Evolutionary conservation across 306 rosid species (phyloP), one percentile per base, ranked within the genome.

Genomic region (Styphnolobium japonicum): DNA sequence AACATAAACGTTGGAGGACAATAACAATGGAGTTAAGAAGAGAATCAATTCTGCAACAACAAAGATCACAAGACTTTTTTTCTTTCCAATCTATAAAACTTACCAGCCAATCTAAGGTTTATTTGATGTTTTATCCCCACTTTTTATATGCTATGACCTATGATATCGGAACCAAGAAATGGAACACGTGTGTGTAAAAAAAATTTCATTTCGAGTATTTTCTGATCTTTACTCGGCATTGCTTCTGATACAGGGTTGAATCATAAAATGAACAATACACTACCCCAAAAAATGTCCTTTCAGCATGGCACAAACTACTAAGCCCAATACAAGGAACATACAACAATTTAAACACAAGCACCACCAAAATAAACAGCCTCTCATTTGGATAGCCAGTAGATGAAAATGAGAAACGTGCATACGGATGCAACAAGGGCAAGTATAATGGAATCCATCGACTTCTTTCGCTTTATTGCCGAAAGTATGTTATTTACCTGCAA

Each of bases 311-410:
- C 37, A 60, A 69, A 75, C 72, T 36, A 80, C 45, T 25, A 78
- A 85, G 49, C 43, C 27, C 73, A 66, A 55, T 8, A 76, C 63
- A 51, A 22, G 58, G 40, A 31, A 53, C 78, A 64, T 77, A 76
- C 81, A 80, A 61, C 67, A 22, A 71, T 61, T 78, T 75, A 68
- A 62, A 58, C 67, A 81, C 46, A 73, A 78, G 69, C 18, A 29
- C 43, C 16, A 37, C 48, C 69, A 74, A 70, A 81, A 61, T 33
- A 25, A 43, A 61, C 40, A 33, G 7, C 67, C 73, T 96, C 92
- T 96, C 92, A 96, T 86, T 96, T 96, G 86, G 88, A 74, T 86
- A 91, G 70, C 99, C 99, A 96, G 86, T 96, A 93, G 85, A 91
- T 89, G 73, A 90, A 80, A 73, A 91, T 91, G 74, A 95, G 96